Conservation (phyloP, 441 rosid genomes). For the Syzygium malaccense region DNA sequence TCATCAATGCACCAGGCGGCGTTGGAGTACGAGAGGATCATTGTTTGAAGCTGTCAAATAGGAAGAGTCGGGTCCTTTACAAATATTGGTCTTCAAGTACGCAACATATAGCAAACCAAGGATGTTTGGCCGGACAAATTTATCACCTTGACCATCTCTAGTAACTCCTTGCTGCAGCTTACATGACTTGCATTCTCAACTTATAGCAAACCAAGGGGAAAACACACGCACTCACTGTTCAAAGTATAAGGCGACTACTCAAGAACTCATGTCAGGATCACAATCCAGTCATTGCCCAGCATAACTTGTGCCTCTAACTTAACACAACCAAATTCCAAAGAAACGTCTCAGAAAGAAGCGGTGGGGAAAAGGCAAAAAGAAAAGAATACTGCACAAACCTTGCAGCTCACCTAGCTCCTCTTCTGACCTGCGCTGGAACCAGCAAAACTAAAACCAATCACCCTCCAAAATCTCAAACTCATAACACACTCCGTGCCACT, state of each 20-base stretch:
- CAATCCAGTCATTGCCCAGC: not conserved
- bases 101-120: not conserved
- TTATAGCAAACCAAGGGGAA: not conserved
- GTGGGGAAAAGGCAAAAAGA: not conserved
- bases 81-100: not conserved
- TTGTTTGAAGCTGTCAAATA: not conserved
- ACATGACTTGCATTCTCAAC: not conserved
- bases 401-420: conserved; percentile 89
- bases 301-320: not conserved
- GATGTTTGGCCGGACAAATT: not conserved
- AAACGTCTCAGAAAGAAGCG: not conserved
- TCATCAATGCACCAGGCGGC: not conserved
- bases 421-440: conserved; percentile 95
- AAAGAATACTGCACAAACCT: conserved; percentile 37
- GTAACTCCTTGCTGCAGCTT: not conserved
- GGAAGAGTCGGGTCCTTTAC: not conserved
- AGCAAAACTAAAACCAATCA: conserved; percentile 1
- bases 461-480: conserved; percentile 9
- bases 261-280: not conserved
- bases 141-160: not conserved
- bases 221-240: not conserved
- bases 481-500: conserved; percentile 5
- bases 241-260: not conserved
- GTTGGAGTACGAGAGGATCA: not conserved
- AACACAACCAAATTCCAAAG: not conserved